These are phyloP conservation scores for Lodderomyces pseudojiufengensis DNA, from an alignment of 1,139 yeast genomes.

Conservation along the genomic window DNA sequence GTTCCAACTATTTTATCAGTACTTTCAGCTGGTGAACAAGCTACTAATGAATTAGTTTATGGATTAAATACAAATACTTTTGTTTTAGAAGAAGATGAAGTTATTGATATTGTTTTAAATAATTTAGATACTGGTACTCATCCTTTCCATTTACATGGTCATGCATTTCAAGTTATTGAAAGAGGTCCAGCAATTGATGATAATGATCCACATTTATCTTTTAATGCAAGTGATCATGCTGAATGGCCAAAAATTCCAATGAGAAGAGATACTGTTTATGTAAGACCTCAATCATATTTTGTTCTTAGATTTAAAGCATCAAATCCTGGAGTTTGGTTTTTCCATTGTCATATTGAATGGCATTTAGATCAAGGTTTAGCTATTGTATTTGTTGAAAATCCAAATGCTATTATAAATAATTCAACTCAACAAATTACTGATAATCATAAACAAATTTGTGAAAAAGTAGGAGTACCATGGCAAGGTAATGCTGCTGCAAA, in stretches of 20 bases:
- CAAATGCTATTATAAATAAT: constrained; percentile 45
- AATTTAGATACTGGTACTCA: constrained; percentile 80
- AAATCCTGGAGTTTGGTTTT: constrained; percentile 90
- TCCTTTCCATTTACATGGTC: constrained; percentile 91
- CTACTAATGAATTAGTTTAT: constrained; percentile 50
- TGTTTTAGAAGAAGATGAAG: constrained; percentile 57
- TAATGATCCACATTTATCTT: constrained; percentile 44
- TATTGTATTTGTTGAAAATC: constrained; percentile 69
- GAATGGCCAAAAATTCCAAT: constrained; percentile 60
- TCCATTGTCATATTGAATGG: constrained; percentile 96
- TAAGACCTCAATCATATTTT: constrained; percentile 62
- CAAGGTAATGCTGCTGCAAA: constrained; percentile 72
- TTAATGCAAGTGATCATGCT: constrained; percentile 44
- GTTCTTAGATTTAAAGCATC: constrained; percentile 69
- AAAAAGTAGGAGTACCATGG: constrained; percentile 36
- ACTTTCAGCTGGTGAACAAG: constrained; percentile 46
- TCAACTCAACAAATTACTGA: constrained; percentile 35
- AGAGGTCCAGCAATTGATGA: constrained; percentile 54
- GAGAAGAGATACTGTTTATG: constrained; percentile 62
- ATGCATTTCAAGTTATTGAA: constrained; percentile 68
- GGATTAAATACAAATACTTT: constrained; percentile 66
- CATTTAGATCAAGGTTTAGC: constrained; percentile 88
- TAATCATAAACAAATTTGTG: constrained; percentile 48
- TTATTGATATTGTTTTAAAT: constrained; percentile 68
- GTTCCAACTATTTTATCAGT: constrained; percentile 67